Percentiles rank a stretch among this genome's conserved stretches.
Conservation (phyloP, 768 basidiomycete species). For the Piloderma croceum region DNA sequence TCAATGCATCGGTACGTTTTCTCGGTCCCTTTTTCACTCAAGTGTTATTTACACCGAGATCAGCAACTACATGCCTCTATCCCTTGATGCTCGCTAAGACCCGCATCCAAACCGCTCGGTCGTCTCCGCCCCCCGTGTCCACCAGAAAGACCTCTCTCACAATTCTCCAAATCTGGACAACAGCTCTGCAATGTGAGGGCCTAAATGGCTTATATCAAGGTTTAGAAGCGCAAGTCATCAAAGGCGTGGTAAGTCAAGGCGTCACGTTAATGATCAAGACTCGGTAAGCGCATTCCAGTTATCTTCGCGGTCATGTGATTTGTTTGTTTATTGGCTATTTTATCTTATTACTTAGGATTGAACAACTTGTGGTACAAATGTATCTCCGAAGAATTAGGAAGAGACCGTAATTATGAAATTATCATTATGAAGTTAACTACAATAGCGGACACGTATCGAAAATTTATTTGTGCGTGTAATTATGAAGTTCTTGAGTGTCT, state of each 20-base stretch:
- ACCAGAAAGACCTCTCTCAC: slow-evolving; percentile 9
- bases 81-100: slow-evolving; percentile 59
- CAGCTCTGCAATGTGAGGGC: slow-evolving; percentile 18
- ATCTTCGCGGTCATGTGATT: too few relatives aligned
- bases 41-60: not conserved
- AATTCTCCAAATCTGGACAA: slow-evolving; percentile 5
- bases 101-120: slow-evolving; percentile 36
- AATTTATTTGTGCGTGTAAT: too few relatives aligned
- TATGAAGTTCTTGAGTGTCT: too few relatives aligned
- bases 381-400: too few relatives aligned
- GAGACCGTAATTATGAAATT: too few relatives aligned
- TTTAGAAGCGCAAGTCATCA: slow-evolving; percentile 43
- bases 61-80: slow-evolving; percentile 44
- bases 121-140: slow-evolving; percentile 36
- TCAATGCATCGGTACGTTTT: slow-evolving; percentile 38
- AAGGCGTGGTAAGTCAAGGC: slow-evolving; percentile 53
- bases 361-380: too few relatives aligned
- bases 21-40: not conserved
- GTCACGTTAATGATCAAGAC: slow-evolving; percentile 57
- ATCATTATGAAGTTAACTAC: too few relatives aligned
- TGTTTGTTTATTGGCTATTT: too few relatives aligned
- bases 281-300: too few relatives aligned
- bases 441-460: too few relatives aligned
- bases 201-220: slow-evolving; percentile 48
- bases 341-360: too few relatives aligned